Evolutionary conservation across 192 early-diverging fungal genomes (phyloP), one percentile per base, ranked within the genome.

Genomic region (Oehlia diaphana): DNA sequence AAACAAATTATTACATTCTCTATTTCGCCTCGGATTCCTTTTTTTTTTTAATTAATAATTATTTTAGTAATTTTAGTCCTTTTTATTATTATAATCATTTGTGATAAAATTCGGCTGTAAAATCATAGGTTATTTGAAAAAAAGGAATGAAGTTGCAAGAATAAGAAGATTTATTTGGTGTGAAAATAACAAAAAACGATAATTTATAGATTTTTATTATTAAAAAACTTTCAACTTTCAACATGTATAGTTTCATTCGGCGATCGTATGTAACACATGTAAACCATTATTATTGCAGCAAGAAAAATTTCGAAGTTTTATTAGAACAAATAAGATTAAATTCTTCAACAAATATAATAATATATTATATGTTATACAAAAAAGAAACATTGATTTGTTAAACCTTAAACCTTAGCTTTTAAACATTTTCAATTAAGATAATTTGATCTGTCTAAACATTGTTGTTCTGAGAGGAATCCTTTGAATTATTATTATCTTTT

Each of bases 141-240:
- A 58, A 58, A 58, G 53, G 53, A 58, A 58, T 21, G 6, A 21
- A 58, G 16, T 58, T 58, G 49, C 10, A 53, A 5, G 50, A 19
- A 7, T 47, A 58, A 58, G 53, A 58, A 53, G 50, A 53, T 53
- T 58, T 58, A 58, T 58, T 58, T 21, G 53, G 19, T 6, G 21
- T 58, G 53, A 58, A 4, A 58, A 21, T 58, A 7, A 5, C 19
- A n/a, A 58, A 21, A 19, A 58, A 58, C 19, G 7, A 58, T 58
- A 58, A 58, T 58, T 58, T 58, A 58, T 58, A 58, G 53, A 58
- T 19, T 58, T 21, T 58, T 21, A 31, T 58, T 58, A 58, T 58
- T 58, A 58, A 58, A 58, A 58, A 58, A 58, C 53, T 58, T 58
- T 58, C 53, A 58, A 58, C 53, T 58, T 58, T 58, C 53, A 58